Base-by-base conservation (phyloP, 192 early-diverging fungal genomes). In the Piromyces finnis region DNA sequence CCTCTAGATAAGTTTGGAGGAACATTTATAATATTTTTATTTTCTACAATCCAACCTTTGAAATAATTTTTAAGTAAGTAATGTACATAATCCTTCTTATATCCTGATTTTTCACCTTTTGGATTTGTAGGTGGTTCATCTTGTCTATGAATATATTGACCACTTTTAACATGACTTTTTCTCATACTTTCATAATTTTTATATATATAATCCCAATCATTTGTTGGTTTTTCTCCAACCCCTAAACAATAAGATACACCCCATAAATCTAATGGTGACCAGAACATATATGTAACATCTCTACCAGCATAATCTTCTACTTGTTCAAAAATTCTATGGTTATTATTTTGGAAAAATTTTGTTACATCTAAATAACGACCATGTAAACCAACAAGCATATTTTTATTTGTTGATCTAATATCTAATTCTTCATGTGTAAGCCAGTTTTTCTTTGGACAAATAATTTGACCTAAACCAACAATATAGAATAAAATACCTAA, bases 401-500 rank as follows among this genome's bases (percentile, higher is more conserved):
- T 51, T 6, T 51, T 51, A 22, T 14, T 51, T 22, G 15, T 22
- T 3, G 41, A 51, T 51, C 14, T 3, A 1, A 51, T 3, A 22
- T 7, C 18, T 22, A 51, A 0, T 51, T 51, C 41, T 22, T 51
- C 41, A 22, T 22, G 41, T 3, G 41, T 15, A 17, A 51, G 15
- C 41, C 41, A 89, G 80, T 93, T 84, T 82, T 93, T 91, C 79
- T 88, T 87, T 9, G 93, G 94, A 83, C 93, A 95, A 78, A 94
- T 85, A 77, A 94, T 84, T 77, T 87, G 83, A n/a, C 94, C 93
- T 78, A 94, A 87, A 28, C 89, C 88, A 9, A 88, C 93, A 37
- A 95, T 86, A 26, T 93, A 93, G 85, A 97, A 96, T 39, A 98
- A 87, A 77, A 97, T 92, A 84, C 92, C 84, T 28, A 82, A 88